A percentile compares a stretch with the other conserved stretches of the same genome.
phyloP scores from a whole-genome alignment of 805 yeast species.

The Saturnispora mendoncae region DNA sequence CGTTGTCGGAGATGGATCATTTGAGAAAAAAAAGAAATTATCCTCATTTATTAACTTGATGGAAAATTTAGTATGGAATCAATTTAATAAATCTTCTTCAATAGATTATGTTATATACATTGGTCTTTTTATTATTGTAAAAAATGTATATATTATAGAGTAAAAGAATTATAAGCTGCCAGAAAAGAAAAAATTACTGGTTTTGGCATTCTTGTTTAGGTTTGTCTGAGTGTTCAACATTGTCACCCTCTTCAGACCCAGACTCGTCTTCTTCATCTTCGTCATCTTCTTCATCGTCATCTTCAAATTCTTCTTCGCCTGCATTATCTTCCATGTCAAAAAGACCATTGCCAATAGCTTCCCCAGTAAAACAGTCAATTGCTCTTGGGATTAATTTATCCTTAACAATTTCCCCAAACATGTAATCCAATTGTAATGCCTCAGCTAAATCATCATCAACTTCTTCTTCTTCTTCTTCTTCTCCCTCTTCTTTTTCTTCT shows the following conservation, averaged over 20 bases:
- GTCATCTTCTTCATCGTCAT: constrained; percentile 52
- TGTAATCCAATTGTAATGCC: constrained; percentile 84
- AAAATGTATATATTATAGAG: too few relatives aligned
- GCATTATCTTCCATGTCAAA: constrained; percentile 48
- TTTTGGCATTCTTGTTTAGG: constrained; percentile 76
- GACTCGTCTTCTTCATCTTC: constrained; percentile 55
- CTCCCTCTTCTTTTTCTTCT: constrained; percentile 41
- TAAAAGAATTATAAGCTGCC: too few relatives aligned
- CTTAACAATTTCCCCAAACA: constrained; percentile 91
- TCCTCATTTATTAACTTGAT: too few relatives aligned
- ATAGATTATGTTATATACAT: too few relatives aligned
- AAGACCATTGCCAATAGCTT: constrained; percentile 64
- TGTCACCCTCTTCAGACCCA: constrained; percentile 34
- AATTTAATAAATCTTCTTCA: too few relatives aligned
- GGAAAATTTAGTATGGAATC: too few relatives aligned
- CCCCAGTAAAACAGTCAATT: constrained; percentile 97
- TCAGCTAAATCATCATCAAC: constrained; percentile 71
- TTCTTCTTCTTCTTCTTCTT: constrained; percentile 43
- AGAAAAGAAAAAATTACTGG: constrained; percentile 30
- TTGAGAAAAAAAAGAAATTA: too few relatives aligned
- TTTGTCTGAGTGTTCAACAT: constrained; percentile 36
- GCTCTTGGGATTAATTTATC: constrained; percentile 95
- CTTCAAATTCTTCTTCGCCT: constrained; percentile 52
- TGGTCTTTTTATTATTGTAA: too few relatives aligned
- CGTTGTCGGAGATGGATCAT: too few relatives aligned